These are phyloP conservation scores for Chrysanthemum seticuspe DNA, from an alignment of 129 eudicot genomes.

Conservation along the genomic window DNA sequence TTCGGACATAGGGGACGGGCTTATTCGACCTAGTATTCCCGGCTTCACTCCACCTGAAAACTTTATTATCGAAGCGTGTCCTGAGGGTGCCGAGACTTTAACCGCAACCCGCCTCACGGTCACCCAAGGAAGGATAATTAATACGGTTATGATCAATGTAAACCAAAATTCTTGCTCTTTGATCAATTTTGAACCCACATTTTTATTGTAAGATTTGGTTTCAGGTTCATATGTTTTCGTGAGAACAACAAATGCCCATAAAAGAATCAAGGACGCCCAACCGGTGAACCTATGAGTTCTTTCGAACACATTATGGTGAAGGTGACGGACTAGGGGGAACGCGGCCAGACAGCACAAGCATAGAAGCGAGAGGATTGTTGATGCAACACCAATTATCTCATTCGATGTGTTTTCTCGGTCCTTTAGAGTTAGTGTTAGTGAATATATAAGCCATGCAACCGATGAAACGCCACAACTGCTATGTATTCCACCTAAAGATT, in stretches of 20 bases:
- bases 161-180: slow-evolving; percentile 65
- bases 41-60: slow-evolving; percentile 70
- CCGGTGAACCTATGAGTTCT: slow-evolving; percentile 68
- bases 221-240: slow-evolving; percentile 45
- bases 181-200: slow-evolving; percentile 33
- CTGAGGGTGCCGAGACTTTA: slow-evolving; percentile 52
- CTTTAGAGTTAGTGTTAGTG: slow-evolving; percentile 55
- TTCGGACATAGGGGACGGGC: slow-evolving; percentile 76
- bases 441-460: slow-evolving; percentile 41
- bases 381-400: slow-evolving; percentile 46
- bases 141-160: slow-evolving; percentile 44
- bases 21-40: slow-evolving; percentile 68
- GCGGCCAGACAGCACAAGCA: slow-evolving; percentile 52
- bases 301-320: slow-evolving; percentile 73
- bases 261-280: slow-evolving; percentile 53
- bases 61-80: slow-evolving; percentile 70
- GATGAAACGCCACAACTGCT: slow-evolving; percentile 61
- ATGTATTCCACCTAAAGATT: slow-evolving; percentile 77
- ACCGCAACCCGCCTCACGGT: slow-evolving; percentile 63
- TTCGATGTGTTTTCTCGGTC: slow-evolving; percentile 50
- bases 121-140: slow-evolving; percentile 63
- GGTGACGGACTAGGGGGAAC: slow-evolving; percentile 75
- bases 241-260: slow-evolving; percentile 60
- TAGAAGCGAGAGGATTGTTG: slow-evolving; percentile 46
- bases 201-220: slow-evolving; percentile 40